Base-by-base conservation (phyloP, 495 filamentous ascomycete genomes). In the Penicillium ochrochloron region DNA sequence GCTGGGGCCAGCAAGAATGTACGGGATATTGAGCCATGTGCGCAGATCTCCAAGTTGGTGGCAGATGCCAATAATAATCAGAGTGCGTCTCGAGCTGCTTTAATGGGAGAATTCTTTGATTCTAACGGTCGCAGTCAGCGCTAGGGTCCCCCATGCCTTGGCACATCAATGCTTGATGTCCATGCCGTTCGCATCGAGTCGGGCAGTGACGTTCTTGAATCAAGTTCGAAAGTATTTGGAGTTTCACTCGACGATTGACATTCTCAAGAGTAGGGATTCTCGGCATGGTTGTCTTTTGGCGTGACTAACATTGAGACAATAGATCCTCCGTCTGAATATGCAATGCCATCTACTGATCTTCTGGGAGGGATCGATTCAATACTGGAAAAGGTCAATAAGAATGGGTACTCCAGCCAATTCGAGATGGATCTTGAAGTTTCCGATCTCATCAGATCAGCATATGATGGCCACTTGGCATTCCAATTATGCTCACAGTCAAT, bases 151-250 rank as follows among this genome's bases (percentile, higher is more conserved):
- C 27, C 65, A 64, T 42, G 70, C 70, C 33, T 54, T 80, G 52
- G 84, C 78, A 5, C 81, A 80, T 66, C 69, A 79, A 37, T 89
- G 86, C 65, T 74, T 89, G n/a, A 75, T 69, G 29, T 84, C 77
- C 23, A 82, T 87, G 52, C 86, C 86, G 0, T 87, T 89, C 66
- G 80, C 85, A 61, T 48, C 77, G 3, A 80, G 78, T 31, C 80
- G 83, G 19, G 85, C 82, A 7, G 70, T 74, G 14, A 69, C 76
- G 10, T 86, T 88, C 64, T 34, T 88, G 19, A 66, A 73, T 25
- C 86, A 88, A 67, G 84, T 80, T 56, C 83, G 82, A 60, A 81
- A 86, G 46, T 83, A 81, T 4, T 65, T 88, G 2, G 79, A 88
- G 67, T 87, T 87, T 54, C 86, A 88, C 61, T 83, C 76, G 33